Percentiles rank a stretch among this genome's conserved stretches.
These are phyloP conservation scores for Arxiozyma slooffiae DNA, from an alignment of 1,139 yeast species.

Conservation along the genomic window DNA sequence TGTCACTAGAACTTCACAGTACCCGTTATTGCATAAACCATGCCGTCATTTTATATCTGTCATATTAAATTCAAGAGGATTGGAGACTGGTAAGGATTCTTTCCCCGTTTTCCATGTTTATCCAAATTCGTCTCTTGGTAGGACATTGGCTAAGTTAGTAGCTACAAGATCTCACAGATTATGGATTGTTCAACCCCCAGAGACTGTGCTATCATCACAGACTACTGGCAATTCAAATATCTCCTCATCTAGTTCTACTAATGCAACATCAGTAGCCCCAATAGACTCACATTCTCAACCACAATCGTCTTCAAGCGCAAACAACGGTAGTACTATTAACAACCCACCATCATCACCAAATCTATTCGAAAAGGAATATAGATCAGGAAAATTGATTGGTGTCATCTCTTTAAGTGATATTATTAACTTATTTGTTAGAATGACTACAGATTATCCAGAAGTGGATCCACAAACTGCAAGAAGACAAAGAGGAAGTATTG, in stretches of 20 bases:
- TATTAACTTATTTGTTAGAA: constrained; percentile 66
- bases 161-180: constrained; percentile 90
- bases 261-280: constrained; percentile 3
- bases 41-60: constrained; percentile 83
- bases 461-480: constrained; percentile 81
- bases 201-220: constrained; percentile 7
- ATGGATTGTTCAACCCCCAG: constrained; percentile 72
- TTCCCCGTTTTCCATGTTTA: constrained; percentile 94
- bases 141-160: constrained; percentile 87
- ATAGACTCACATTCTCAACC: constrained; percentile 9
- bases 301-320: constrained; percentile 5
- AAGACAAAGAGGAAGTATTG: constrained; percentile 47
- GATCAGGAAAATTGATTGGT: constrained; percentile 74
- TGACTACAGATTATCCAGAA: constrained; percentile 48
- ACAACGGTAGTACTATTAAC: neutral
- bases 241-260: neutral
- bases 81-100: constrained; percentile 79
- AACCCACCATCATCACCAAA: constrained; percentile 16
- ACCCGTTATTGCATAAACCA: constrained; percentile 67
- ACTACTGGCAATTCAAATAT: constrained; percentile 5
- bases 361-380: constrained; percentile 35
- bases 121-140: constrained; percentile 64
- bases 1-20: constrained; percentile 75
- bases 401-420: constrained; percentile 88
- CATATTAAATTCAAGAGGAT: constrained; percentile 80